Percentiles rank a stretch among this genome's conserved stretches.
Conservation (phyloP, 2,329 filamentous ascomycete genomes). For the Beauveria pseudobassiana region DNA sequence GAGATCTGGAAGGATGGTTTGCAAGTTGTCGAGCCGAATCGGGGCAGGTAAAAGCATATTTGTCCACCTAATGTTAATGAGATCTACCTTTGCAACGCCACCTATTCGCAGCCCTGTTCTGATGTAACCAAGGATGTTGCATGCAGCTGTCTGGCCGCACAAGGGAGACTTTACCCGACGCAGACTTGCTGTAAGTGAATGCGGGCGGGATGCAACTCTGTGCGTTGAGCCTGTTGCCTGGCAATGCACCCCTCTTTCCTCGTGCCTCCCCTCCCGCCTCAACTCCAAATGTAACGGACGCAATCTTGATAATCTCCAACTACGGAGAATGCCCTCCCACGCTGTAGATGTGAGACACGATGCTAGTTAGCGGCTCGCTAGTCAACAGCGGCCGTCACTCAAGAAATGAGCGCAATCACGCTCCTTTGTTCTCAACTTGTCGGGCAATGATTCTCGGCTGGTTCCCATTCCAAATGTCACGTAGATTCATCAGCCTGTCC, state of each 20-base stretch:
- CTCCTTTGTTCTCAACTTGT: neutral
- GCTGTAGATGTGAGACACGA: neutral
- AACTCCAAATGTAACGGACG: neutral
- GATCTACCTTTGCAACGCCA: neutral
- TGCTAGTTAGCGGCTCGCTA: neutral
- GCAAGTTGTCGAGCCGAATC: neutral
- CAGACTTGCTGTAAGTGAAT: neutral
- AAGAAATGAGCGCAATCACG: neutral
- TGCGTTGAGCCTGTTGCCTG: neutral
- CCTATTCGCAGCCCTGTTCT: neutral
- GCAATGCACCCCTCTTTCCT: neutral
- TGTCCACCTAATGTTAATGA: neutral
- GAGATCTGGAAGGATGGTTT: too few species aligned
- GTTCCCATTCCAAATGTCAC: neutral
- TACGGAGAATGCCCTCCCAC: neutral
- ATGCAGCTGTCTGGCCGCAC: neutral
- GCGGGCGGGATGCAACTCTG: neutral
- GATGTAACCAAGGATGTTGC: constrained; percentile 2
- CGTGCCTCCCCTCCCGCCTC: too few species aligned
- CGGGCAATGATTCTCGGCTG: neutral
- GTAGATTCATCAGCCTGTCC: neutral
- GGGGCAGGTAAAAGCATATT: neutral
- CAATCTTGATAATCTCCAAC: neutral
- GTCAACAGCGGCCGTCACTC: neutral
- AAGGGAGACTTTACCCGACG: neutral